These are phyloP conservation scores for Penicillium sp. DNA, from an alignment of 2,329 filamentous ascomycete genomes.

Conservation along the genomic window DNA sequence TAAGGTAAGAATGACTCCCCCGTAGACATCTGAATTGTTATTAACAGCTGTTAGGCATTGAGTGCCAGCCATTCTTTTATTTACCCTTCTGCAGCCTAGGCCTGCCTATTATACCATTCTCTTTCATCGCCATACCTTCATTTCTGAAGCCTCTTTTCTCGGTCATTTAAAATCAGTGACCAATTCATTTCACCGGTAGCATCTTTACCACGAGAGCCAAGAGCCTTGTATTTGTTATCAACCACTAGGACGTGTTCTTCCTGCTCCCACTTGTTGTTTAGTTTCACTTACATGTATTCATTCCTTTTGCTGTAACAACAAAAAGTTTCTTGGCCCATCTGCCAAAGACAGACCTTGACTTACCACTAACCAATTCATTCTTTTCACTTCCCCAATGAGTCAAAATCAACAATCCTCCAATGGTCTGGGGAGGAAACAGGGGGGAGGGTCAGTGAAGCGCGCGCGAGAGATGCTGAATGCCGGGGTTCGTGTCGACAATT, in stretches of 20 bases:
- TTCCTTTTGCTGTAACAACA: neutral
- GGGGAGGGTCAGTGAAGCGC: constrained; percentile 12
- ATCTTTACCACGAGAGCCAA: neutral
- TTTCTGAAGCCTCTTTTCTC: neutral
- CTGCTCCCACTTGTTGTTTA: neutral
- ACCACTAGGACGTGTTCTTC: neutral
- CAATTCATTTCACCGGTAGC: neutral
- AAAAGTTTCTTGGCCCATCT: neutral
- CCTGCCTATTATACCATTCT: neutral
- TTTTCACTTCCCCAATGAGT: constrained; percentile 10
- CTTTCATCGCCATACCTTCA: neutral
- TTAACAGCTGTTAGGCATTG: constrained; percentile 12
- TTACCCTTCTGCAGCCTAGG: constrained; percentile 10
- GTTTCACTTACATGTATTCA: neutral
- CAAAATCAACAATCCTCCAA: constrained; percentile 5
- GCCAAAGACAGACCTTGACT: neutral
- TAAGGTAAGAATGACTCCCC: constrained; percentile 5
- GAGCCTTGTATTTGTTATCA: neutral
- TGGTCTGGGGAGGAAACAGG: neutral
- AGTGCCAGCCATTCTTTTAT: constrained; percentile 12
- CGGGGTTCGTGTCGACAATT: constrained; percentile 5
- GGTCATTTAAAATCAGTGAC: neutral
- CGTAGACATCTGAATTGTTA: neutral
- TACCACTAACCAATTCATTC: neutral
- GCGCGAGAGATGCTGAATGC: constrained; percentile 13